A percentile compares a stretch with the other conserved stretches of the same genome.
Conservation (phyloP, 2,329 filamentous ascomycete genomes). For the Zymoseptoria passerinii region DNA sequence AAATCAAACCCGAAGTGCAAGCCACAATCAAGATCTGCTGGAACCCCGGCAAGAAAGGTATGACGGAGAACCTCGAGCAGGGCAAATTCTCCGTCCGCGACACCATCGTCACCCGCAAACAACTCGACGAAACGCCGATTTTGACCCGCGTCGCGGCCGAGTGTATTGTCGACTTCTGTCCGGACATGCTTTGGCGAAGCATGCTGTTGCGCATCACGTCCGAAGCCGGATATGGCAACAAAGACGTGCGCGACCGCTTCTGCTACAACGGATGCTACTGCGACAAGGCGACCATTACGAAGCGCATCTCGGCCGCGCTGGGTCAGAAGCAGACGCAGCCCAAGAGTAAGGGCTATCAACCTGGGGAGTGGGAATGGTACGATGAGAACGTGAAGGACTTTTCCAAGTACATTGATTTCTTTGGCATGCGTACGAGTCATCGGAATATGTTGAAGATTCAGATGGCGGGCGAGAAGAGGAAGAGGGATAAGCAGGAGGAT, state of each 20-base stretch:
- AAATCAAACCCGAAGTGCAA: constrained; percentile 18
- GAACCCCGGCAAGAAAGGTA: constrained; percentile 29
- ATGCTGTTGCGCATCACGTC: constrained; percentile 28
- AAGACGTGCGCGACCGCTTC: constrained; percentile 28
- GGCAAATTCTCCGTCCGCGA: constrained; percentile 26
- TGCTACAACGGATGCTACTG: constrained; percentile 29
- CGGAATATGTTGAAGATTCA: constrained; percentile 22
- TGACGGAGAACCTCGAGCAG: constrained; percentile 24
- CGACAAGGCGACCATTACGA: constrained; percentile 30
- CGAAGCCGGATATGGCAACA: constrained; percentile 27
- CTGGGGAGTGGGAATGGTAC: constrained; percentile 20
- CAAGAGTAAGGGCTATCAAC: constrained; percentile 17
- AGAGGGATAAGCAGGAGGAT: constrained; percentile 6
- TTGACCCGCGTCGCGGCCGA: constrained; percentile 26
- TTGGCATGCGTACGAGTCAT: constrained; percentile 21
- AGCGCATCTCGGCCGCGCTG: constrained; percentile 29
- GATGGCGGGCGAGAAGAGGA: constrained; percentile 17
- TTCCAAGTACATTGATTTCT: constrained; percentile 22
- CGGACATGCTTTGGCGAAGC: constrained; percentile 28
- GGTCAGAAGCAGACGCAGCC: constrained; percentile 27
- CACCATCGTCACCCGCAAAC: constrained; percentile 27
- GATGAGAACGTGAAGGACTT: constrained; percentile 23
- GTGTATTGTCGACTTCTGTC: constrained; percentile 32
- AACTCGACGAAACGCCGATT: constrained; percentile 21
- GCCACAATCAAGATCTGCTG: constrained; percentile 26